Evolutionary conservation across 2,329 filamentous ascomycete species (phyloP), one percentile per base, ranked within the genome.

Genomic region (Leptoxyphium fumago): DNA sequence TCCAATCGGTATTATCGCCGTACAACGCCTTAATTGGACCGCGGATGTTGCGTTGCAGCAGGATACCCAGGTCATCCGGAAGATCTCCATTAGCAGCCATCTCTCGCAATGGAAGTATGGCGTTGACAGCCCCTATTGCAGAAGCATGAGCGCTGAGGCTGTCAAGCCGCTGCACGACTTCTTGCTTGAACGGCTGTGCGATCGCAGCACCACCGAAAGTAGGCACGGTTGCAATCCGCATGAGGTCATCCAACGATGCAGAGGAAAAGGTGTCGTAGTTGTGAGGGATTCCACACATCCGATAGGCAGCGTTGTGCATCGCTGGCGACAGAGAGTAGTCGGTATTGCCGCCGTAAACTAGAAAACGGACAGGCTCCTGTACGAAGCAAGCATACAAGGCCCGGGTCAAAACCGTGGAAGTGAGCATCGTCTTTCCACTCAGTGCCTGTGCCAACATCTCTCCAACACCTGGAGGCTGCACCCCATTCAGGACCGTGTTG

Each of bases 1-100:
- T 81, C 79, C 83, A 88, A 58, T 88, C 83, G 0, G 82, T 87
- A 47, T 88, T 88, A 46, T 87, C 82, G 1, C 82, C 84, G 49
- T 85, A 84, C 0, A 87, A 67, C 0, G 78, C 80, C 48, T 74
- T 73, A 6, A 85, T 74, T 0, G 77, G 74, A 0, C 82, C 82
- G 1, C 78, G 71, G 38, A 76, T 71, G 48, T 80, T 80, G 46
- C 78, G 71, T 39, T 78, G 70, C 28, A 69, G 65, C 39, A 70
- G 65, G n/a, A 76, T 61, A 1, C 70, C 69, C 4, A 63, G 45
- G 26, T 75, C 74, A 28, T 72, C 67, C 1, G 77, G 73, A 0
- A 78, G 71, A 30, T 67, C 70, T 1, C 74, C 74, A 45, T 79
- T 73, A 0, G 68, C 58, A n/a, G 72, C 62, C 6, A 77, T 60